These are phyloP conservation scores for Fusarium sp. DNA, from an alignment of 2,329 filamentous ascomycete genomes.

Conservation along the genomic window DNA sequence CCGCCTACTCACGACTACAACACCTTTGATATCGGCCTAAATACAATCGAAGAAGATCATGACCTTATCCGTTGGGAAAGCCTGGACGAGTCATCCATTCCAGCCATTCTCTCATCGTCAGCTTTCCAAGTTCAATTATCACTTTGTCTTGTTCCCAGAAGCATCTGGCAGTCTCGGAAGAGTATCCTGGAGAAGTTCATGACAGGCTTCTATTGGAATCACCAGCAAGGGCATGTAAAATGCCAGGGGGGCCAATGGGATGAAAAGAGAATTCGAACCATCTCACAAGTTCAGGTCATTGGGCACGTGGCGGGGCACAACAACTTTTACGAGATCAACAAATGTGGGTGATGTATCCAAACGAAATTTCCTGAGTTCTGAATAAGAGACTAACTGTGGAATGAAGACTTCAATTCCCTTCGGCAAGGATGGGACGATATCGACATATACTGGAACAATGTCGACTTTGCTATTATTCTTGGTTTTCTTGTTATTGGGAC, in stretches of 20 bases:
- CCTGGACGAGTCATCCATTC: background rate
- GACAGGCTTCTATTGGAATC: conserved; percentile 17
- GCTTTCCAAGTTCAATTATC: conserved; percentile 15
- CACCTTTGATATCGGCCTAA: background rate
- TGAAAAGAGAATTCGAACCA: conserved; percentile 2
- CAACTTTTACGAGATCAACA: background rate
- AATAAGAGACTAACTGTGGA: no score
- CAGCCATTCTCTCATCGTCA: background rate
- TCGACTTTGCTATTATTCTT: conserved; percentile 25
- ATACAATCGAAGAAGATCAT: background rate
- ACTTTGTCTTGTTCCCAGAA: conserved; percentile 22
- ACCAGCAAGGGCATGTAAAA: background rate
- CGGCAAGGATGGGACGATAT: conserved; percentile 12
- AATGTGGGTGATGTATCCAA: background rate
- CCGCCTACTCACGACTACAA: background rate
- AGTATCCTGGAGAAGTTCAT: conserved; percentile 18
- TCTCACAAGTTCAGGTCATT: conserved; percentile 15
- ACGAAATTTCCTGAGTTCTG: no score
- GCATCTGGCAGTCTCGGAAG: conserved; percentile 15
- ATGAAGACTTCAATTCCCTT: conserved; percentile 21
- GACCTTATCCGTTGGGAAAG: conserved; percentile 17
- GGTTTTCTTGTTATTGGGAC: conserved; percentile 12
- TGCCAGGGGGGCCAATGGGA: conserved; percentile 7
- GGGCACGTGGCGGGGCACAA: conserved; percentile 9
- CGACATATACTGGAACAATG: conserved; percentile 24